Conservation (phyloP, 2,329 filamentous ascomycete genomes). For the Plenodomus lindquistii region DNA sequence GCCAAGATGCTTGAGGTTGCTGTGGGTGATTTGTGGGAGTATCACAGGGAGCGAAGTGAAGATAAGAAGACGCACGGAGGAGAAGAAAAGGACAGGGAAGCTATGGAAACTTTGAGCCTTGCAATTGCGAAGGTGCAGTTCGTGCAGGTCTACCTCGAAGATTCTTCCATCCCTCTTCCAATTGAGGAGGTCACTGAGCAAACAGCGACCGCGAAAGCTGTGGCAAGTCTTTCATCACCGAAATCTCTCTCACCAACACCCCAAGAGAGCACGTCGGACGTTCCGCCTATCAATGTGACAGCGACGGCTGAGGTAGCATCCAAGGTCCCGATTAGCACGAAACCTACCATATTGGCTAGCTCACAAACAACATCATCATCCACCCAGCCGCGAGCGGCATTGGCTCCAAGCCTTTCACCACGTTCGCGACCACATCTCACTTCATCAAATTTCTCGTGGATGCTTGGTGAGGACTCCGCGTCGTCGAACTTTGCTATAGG, state of each 20-base stretch:
- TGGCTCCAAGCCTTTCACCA: slow-evolving; percentile 36
- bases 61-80: slow-evolving; percentile 31
- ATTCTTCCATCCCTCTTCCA: slow-evolving; percentile 50
- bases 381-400: slow-evolving; percentile 12
- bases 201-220: slow-evolving; percentile 24
- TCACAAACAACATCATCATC: slow-evolving; percentile 24
- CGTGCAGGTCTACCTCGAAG: slow-evolving; percentile 55
- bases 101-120: slow-evolving; percentile 49
- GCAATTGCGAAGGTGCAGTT: slow-evolving; percentile 57
- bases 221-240: slow-evolving; percentile 24
- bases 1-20: slow-evolving; percentile 70
- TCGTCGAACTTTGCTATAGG: slow-evolving; percentile 41
- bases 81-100: slow-evolving; percentile 31
- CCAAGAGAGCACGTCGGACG: slow-evolving; percentile 21
- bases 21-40: slow-evolving; percentile 64
- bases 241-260: slow-evolving; percentile 18
- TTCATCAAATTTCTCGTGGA: slow-evolving; percentile 79
- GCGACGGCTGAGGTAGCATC: slow-evolving; percentile 8
- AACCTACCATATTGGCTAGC: slow-evolving; percentile 9
- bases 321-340: slow-evolving; percentile 1
- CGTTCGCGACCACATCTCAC: slow-evolving; percentile 67
- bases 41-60: slow-evolving; percentile 59
- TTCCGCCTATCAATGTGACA: slow-evolving; percentile 22
- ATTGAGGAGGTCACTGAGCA: slow-evolving; percentile 41
- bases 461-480: slow-evolving; percentile 58